These are phyloP conservation scores for Flaveria brownii DNA, from an alignment of 129 eudicot species.

Conservation along the genomic window DNA sequence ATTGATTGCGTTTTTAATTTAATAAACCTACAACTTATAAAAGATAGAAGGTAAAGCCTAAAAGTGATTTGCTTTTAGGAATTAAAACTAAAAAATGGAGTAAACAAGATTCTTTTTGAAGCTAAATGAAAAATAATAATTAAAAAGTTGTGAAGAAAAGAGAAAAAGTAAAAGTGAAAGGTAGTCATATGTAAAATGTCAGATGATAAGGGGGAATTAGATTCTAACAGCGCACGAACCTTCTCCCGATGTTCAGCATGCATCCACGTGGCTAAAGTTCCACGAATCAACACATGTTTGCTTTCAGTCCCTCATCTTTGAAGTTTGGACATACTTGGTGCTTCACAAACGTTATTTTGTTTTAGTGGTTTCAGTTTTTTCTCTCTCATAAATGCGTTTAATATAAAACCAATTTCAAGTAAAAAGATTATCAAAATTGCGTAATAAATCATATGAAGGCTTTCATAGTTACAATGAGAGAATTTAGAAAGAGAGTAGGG, in stretches of 20 bases:
- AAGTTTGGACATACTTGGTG: background rate
- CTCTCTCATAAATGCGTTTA: background rate
- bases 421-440: too few relatives aligned
- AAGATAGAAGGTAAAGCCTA: background rate
- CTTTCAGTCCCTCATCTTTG: background rate
- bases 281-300: background rate
- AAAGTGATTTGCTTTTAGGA: background rate
- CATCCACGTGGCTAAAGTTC: conserved; percentile 34
- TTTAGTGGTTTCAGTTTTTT: background rate
- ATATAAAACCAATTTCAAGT: too few relatives aligned
- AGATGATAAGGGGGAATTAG: conserved; percentile 36
- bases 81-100: background rate
- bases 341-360: background rate
- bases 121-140: conserved; percentile 2
- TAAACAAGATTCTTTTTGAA: conserved; percentile 9
- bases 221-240: conserved; percentile 45
- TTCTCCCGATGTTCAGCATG: conserved; percentile 28
- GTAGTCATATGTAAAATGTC: conserved; percentile 40
- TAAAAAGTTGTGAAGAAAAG: conserved; percentile 30
- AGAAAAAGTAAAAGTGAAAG: conserved; percentile 38
- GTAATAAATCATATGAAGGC: too few relatives aligned
- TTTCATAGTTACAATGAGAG: too few relatives aligned
- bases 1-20: background rate
- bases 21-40: background rate
- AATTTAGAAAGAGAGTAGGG: too few relatives aligned